phyloP scores from a whole-genome alignment of 345 rosid genomes.

The Triadica sebifera region DNA sequence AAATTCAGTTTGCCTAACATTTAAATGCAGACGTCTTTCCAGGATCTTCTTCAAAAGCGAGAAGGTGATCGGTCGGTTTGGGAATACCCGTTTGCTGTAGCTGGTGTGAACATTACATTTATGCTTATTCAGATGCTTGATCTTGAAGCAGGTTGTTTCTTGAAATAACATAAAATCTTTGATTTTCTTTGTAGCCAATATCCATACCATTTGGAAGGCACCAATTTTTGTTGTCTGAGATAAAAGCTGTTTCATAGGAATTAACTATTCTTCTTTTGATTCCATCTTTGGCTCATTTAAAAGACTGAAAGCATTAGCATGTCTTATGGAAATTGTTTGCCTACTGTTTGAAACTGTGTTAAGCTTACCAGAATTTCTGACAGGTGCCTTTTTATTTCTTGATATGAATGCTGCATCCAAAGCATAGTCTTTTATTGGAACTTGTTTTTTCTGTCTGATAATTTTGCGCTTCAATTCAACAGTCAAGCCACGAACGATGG shows the following conservation, averaged over 20 bases:
- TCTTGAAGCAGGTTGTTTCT: constrained; percentile 83
- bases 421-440: background rate
- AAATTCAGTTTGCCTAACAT: background rate
- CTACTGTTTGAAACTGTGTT: background rate
- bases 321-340: background rate
- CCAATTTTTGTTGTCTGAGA: no score
- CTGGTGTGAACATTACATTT: constrained; percentile 95
- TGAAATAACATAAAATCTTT: background rate
- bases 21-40: constrained; percentile 72
- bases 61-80: constrained; percentile 93
- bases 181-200: background rate
- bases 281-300: background rate
- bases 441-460: background rate
- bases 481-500: constrained; percentile 84
- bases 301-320: background rate
- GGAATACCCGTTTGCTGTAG: constrained; percentile 99
- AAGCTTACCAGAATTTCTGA: background rate
- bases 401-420: background rate
- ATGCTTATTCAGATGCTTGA: constrained; percentile 99
- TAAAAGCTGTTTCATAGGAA: background rate
- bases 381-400: background rate
- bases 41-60: constrained; percentile 83
- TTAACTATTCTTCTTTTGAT: background rate
- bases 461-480: constrained; percentile 33
- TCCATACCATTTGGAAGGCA: background rate